Conservation (phyloP, 2,329 filamentous ascomycete genomes). For the Ophiostoma perfectum region DNA sequence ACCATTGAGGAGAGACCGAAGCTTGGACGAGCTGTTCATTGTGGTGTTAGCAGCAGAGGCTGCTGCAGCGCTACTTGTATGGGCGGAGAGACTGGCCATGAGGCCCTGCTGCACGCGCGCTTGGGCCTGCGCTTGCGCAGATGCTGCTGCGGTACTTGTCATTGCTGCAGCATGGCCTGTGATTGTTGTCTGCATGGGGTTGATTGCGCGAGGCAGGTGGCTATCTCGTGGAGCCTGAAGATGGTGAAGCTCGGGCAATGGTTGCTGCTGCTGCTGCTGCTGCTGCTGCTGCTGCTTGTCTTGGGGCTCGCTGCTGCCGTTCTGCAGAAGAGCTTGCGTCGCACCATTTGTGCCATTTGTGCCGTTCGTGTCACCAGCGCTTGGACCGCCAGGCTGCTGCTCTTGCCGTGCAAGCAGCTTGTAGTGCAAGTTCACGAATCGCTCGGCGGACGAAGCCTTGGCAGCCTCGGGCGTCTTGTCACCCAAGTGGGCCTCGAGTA, state of each 20-base stretch:
- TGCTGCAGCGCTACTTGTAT: not conserved
- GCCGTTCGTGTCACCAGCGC: not conserved
- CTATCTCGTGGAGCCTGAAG: not conserved
- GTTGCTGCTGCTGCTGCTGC: not conserved
- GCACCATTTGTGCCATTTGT: not conserved
- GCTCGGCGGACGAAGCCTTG: conserved; percentile 54
- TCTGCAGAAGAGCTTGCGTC: not conserved
- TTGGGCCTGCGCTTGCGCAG: not conserved
- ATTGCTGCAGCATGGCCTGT: conserved; percentile 1
- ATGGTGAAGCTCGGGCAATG: not conserved
- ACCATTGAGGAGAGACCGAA: conserved; percentile 10
- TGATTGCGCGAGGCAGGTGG: conserved; percentile 10
- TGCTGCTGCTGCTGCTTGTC: conserved; percentile 12
- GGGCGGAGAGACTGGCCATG: conserved; percentile 1
- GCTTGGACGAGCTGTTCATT: conserved; percentile 8
- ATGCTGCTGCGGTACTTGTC: not conserved
- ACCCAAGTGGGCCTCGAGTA: conserved; percentile 55
- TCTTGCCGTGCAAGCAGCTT: conserved; percentile 53
- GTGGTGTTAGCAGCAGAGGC: not conserved
- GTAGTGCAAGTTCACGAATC: conserved; percentile 55
- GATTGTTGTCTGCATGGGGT: conserved; percentile 14
- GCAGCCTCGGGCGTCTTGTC: conserved; percentile 52
- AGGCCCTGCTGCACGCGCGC: conserved; percentile 3
- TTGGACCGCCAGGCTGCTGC: conserved; percentile 29
- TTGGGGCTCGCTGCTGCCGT: not conserved